Evolutionary conservation across 148 eudicot species (phyloP), one percentile per base, ranked within the genome.

Genomic region (Beta vulgaris): DNA sequence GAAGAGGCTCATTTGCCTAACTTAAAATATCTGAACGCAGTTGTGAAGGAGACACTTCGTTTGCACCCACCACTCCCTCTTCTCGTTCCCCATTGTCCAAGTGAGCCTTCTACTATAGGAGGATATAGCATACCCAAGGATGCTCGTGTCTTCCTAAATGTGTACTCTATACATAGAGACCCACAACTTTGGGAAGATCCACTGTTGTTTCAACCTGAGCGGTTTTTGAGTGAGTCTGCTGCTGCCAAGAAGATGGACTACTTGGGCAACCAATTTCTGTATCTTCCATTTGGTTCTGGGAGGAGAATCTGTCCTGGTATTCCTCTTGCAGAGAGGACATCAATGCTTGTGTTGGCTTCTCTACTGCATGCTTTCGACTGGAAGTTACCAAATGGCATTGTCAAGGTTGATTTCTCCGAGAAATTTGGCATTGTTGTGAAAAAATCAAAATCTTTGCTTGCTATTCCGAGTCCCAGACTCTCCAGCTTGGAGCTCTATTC

Each of bases 241-340:
- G 14, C 72, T 44, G 42, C n/a, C n/a, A n/a, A 37, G 61, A 80
- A 82, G 44, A 73, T 79, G 16, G 66, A 78, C 18, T 40, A 68
- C 31, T 2, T 40, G 25, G 89, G 86, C 1, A 88, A 79, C 31
- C 77, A 82, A 42, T 74, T 78, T n/a, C 39, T 77, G 60, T 84
- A 64, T 18, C 60, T 88, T 32, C 88, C 90, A 0, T 85, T 85
- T 71, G 84, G 89, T 2, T 81, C 87, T 0, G 87, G 87, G 6
- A 81, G 88, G 68, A 86, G 91, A 73, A 79, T 73, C 3, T 86
- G 92, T 49, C 69, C 84, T 2, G 88, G 88, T 4, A 55, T 81
- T 19, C 32, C 74, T 0, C 39, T 87, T 44, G 88, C 86, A 0
- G 86, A 85, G 69, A 83, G 68, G 55, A 87, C 35, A 53, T 29